Conservation (phyloP, 768 basidiomycete species). For the Fibroporia radiculosa region DNA sequence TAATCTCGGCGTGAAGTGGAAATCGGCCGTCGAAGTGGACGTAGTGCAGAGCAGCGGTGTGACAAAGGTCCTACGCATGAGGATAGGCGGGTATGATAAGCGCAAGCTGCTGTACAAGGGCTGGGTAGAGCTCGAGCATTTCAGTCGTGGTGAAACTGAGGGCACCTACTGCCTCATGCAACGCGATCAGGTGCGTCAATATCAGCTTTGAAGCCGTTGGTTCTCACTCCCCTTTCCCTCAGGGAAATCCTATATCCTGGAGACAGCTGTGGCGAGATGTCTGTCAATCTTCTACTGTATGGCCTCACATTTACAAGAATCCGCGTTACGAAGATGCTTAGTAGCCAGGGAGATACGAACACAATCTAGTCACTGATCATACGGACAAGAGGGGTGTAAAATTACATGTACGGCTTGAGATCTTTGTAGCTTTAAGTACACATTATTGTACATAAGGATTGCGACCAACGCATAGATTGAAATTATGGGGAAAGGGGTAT, state of each 20-base stretch:
- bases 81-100: slow-evolving; percentile 64
- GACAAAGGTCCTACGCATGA: slow-evolving; percentile 23
- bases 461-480: no score
- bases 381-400: no score
- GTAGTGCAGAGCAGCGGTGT: slow-evolving; percentile 3
- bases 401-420: no score
- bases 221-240: neutral
- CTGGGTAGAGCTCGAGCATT: slow-evolving; percentile 65
- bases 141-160: slow-evolving; percentile 35
- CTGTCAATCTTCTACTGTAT: slow-evolving; percentile 42
- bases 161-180: slow-evolving; percentile 68
- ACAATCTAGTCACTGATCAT: no score
- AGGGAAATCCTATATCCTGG: slow-evolving; percentile 80
- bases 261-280: slow-evolving; percentile 65
- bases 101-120: slow-evolving; percentile 64
- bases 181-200: slow-evolving; percentile 49
- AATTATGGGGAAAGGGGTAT: no score
- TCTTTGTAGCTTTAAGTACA: no score
- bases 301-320: slow-evolving; percentile 67
- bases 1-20: slow-evolving; percentile 41
- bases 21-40: slow-evolving; percentile 25
- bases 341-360: no score
- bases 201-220: neutral
- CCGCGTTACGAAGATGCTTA: no score
- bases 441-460: no score